A percentile compares a stretch with the other conserved stretches of the same genome.
phyloP scores from a whole-genome alignment of 2,329 filamentous ascomycete genomes.

The Bipolaris victoriae region DNA sequence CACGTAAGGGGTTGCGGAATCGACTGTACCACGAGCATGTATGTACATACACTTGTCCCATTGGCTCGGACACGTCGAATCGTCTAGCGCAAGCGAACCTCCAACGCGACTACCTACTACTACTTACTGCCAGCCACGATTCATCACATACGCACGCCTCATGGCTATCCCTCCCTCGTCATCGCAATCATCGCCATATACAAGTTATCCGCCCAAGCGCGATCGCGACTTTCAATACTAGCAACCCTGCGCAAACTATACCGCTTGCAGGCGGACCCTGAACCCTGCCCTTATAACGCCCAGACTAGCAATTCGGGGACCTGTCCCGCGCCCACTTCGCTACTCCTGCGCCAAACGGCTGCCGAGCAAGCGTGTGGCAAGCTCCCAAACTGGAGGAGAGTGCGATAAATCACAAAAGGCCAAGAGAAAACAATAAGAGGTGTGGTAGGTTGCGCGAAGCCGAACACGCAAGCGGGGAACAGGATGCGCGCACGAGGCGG shows the following conservation, averaged over 20 bases:
- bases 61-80: background rate
- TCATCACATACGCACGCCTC: background rate
- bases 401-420: too few species aligned
- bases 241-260: conserved; percentile 9
- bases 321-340: conserved; percentile 22
- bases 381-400: too few species aligned
- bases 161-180: background rate
- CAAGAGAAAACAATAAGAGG: background rate
- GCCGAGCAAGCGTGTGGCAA: background rate
- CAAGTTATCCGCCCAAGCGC: conserved; percentile 6
- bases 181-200: background rate
- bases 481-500: background rate
- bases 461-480: background rate
- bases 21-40: too few species aligned
- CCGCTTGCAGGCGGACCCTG: conserved; percentile 4
- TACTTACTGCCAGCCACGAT: background rate
- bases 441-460: background rate
- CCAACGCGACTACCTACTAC: background rate
- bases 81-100: background rate
- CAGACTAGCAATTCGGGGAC: conserved; percentile 21
- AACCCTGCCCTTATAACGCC: conserved; percentile 36
- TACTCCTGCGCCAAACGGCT: conserved; percentile 7
- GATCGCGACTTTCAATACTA: conserved; percentile 21
- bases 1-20: background rate
- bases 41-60: background rate